These are phyloP conservation scores for Trichomonascus vanleenenianus DNA, from an alignment of 805 yeast genomes.

Conservation along the genomic window DNA sequence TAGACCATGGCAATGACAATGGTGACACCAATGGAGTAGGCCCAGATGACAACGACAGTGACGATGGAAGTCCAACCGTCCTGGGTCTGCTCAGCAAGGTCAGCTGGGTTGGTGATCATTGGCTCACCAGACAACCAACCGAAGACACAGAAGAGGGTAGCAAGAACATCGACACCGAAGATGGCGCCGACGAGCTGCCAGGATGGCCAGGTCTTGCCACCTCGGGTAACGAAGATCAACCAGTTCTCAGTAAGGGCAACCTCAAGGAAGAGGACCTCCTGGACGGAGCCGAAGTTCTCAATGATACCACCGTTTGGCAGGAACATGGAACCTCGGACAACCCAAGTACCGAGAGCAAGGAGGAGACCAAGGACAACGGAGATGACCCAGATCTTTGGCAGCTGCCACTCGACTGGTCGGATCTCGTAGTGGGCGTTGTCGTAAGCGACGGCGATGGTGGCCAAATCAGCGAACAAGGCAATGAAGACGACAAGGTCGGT, in stretches of 20 bases:
- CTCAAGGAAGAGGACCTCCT: slow-evolving; percentile 90
- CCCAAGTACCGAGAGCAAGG: slow-evolving; percentile 91
- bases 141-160: slow-evolving; percentile 85
- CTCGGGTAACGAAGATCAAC: slow-evolving; percentile 95
- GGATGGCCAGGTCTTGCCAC: slow-evolving; percentile 98
- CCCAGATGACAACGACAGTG: slow-evolving; percentile 87
- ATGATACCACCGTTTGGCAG: slow-evolving; percentile 70
- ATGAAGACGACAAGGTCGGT: slow-evolving; percentile 89
- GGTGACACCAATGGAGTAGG: slow-evolving; percentile 93
- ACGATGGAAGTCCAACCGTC: slow-evolving; percentile 96
- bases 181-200: slow-evolving; percentile 97
- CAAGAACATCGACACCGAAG: slow-evolving; percentile 79
- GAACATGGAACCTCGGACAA: slow-evolving; percentile 89
- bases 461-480: slow-evolving; percentile 96
- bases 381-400: slow-evolving; percentile 97
- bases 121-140: slow-evolving; percentile 67
- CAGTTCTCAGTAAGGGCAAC: slow-evolving; percentile 94
- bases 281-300: slow-evolving; percentile 92
- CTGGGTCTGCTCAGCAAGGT: slow-evolving; percentile 40
- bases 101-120: slow-evolving; percentile 25
- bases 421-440: slow-evolving; percentile 95
- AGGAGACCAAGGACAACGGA: slow-evolving; percentile 78
- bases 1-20: slow-evolving; percentile 93
- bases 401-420: slow-evolving; percentile 92
- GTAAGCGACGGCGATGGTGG: slow-evolving; percentile 94